Conservation (phyloP, 2,329 filamentous ascomycete species). For the Paraphoma sp. region DNA sequence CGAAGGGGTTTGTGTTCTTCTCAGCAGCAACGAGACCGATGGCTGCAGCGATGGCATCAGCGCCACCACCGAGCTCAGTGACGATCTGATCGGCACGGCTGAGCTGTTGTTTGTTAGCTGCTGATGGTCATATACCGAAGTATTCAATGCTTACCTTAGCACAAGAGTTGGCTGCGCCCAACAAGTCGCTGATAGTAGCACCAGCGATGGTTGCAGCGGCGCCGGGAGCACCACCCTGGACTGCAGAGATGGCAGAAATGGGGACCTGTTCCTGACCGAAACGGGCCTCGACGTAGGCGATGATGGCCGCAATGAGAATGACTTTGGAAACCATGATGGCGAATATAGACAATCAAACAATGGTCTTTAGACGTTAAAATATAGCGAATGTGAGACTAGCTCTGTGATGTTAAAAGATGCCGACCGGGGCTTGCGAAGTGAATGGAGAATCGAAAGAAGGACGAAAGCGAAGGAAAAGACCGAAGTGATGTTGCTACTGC, state of each 20-base stretch:
- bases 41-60: slow-evolving; percentile 67
- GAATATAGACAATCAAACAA: slow-evolving; percentile 24
- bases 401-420: slow-evolving; percentile 35
- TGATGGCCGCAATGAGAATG: slow-evolving; percentile 35
- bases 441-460: slow-evolving; percentile 30
- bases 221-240: slow-evolving; percentile 64
- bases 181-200: slow-evolving; percentile 65
- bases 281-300: slow-evolving; percentile 51
- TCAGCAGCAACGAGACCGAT: slow-evolving; percentile 70
- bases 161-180: slow-evolving; percentile 71
- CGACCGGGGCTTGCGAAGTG: slow-evolving; percentile 40
- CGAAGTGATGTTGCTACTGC: slow-evolving; percentile 27
- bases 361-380: slow-evolving; percentile 18
- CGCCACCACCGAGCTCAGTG: slow-evolving; percentile 64
- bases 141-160: slow-evolving; percentile 57
- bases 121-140: neutral
- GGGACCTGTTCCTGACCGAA: slow-evolving; percentile 70
- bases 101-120: slow-evolving; percentile 54
- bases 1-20: slow-evolving; percentile 77
- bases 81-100: slow-evolving; percentile 70
- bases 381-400: slow-evolving; percentile 43
- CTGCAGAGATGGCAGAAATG: slow-evolving; percentile 61
- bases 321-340: slow-evolving; percentile 43
- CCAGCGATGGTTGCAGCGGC: slow-evolving; percentile 70
- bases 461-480: slow-evolving; percentile 24